These are phyloP conservation scores for Diospyros lotus DNA, from an alignment of 148 eudicot genomes.

Conservation along the genomic window DNA sequence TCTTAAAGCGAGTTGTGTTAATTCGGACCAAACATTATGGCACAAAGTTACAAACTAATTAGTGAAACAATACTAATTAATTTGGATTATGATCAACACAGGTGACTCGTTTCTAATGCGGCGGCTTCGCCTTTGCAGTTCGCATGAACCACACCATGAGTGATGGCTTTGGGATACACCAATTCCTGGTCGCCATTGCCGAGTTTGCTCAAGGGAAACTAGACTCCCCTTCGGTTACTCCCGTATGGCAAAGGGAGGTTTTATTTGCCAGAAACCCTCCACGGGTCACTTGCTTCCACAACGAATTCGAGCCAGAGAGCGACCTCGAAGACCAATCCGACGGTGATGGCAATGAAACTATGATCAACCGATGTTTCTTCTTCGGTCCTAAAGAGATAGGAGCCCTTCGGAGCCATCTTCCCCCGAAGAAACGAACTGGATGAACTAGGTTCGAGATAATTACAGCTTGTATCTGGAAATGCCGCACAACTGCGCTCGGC, in stretches of 20 bases:
- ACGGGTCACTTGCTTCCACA: not conserved
- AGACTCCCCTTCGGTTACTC: conserved; percentile 1
- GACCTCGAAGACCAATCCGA: not conserved
- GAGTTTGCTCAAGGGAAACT: conserved; percentile 13
- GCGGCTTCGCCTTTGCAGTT: not conserved
- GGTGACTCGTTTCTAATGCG: not conserved
- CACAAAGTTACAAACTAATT: no score
- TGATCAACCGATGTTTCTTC: conserved; percentile 1
- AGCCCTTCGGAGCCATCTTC: conserved; percentile 13
- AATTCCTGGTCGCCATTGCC: conserved; percentile 8
- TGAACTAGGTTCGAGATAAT: conserved; percentile 34
- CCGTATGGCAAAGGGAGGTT: conserved; percentile 24
- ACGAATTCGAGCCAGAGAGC: conserved; percentile 10
- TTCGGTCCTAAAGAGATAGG: conserved; percentile 13
- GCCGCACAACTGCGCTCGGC: conserved; percentile 22
- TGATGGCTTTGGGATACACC: not conserved
- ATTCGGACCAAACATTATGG: no score
- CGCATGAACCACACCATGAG: not conserved
- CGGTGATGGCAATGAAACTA: no score
- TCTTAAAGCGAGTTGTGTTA: no score
- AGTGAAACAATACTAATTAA: no score
- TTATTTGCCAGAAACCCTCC: conserved; percentile 9
- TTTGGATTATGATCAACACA: not conserved
- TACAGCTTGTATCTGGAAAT: conserved; percentile 47
- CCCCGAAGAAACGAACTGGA: not conserved